phyloP scores from a whole-genome alignment of 164 flowering plant species.

The Santalum album region DNA sequence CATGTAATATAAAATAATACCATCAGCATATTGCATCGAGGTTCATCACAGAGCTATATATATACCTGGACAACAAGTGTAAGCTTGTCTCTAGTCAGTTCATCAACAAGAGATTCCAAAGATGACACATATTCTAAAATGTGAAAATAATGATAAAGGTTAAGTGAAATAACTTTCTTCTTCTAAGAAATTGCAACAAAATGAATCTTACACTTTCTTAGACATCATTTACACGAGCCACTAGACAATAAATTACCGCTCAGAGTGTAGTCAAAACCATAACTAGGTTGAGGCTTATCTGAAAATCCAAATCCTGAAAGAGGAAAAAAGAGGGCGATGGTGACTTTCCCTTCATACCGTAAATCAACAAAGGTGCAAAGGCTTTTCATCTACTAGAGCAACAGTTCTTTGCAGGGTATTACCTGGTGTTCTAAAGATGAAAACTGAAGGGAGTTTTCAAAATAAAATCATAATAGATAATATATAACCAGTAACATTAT shows the following conservation, averaged over 20 bases:
- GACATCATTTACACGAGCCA: background rate
- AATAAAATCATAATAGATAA: no score
- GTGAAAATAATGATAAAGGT: conserved; percentile 1
- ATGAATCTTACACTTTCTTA: background rate
- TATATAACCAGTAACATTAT: no score
- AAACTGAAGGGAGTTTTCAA: no score
- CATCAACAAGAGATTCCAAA: conserved; percentile 58
- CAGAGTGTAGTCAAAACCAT: conserved; percentile 92
- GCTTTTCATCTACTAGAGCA: no score
- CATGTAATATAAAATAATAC: background rate
- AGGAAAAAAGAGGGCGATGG: no score
- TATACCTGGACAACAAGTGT: conserved; percentile 82
- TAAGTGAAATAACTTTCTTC: background rate
- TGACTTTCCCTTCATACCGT: no score
- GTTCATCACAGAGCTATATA: conserved; percentile 12
- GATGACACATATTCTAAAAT: conserved; percentile 71
- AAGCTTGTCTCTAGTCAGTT: conserved; percentile 40
- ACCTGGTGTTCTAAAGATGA: no score
- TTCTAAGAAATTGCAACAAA: no score
- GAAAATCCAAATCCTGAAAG: conserved; percentile 92
- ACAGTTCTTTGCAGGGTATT: background rate
- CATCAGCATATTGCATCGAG: background rate
- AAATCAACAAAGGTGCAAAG: no score
- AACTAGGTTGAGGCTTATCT: conserved; percentile 88
- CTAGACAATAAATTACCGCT: conserved; percentile 36